phyloP scores from a whole-genome alignment of 257 asterid species.

The Plantago ovata region DNA sequence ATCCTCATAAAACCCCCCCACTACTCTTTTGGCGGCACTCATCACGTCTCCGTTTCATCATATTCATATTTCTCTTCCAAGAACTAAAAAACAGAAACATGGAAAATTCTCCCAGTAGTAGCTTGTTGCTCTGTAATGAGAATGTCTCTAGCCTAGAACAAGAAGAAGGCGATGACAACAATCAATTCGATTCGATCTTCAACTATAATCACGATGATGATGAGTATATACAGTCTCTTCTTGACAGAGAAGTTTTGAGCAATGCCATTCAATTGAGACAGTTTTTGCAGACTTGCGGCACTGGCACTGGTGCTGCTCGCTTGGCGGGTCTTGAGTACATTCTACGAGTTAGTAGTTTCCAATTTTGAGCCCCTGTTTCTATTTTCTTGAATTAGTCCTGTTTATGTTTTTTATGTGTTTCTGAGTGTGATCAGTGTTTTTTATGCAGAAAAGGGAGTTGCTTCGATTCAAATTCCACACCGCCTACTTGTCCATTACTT shows the following conservation, averaged over 20 bases:
- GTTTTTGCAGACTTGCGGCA: not conserved
- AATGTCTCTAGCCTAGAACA: constrained; percentile 17
- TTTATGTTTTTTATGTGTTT: not conserved
- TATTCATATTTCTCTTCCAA: constrained; percentile 18
- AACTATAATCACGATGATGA: constrained; percentile 21
- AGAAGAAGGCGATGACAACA: constrained; percentile 17
- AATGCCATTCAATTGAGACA: constrained; percentile 20
- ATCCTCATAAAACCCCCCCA: constrained; percentile 29
- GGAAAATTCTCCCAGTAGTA: constrained; percentile 30
- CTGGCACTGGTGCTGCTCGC: constrained; percentile 43
- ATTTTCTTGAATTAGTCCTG: not conserved
- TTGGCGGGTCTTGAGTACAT: constrained; percentile 49
- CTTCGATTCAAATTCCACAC: constrained; percentile 48
- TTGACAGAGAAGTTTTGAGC: constrained; percentile 32
- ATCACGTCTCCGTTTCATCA: constrained; percentile 18
- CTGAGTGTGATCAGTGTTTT: not conserved
- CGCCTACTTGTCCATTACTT: constrained; percentile 44
- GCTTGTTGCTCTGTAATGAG: constrained; percentile 35
- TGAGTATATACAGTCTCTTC: constrained; percentile 36
- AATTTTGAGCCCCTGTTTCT: not conserved
- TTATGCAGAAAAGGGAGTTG: constrained; percentile 34
- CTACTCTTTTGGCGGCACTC: constrained; percentile 45
- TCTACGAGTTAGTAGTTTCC: constrained; percentile 24
- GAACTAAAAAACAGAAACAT: constrained; percentile 8
- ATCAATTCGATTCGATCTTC: not conserved